Conservation (phyloP, 176 grass and related monocot species). For the Secale cereale region DNA sequence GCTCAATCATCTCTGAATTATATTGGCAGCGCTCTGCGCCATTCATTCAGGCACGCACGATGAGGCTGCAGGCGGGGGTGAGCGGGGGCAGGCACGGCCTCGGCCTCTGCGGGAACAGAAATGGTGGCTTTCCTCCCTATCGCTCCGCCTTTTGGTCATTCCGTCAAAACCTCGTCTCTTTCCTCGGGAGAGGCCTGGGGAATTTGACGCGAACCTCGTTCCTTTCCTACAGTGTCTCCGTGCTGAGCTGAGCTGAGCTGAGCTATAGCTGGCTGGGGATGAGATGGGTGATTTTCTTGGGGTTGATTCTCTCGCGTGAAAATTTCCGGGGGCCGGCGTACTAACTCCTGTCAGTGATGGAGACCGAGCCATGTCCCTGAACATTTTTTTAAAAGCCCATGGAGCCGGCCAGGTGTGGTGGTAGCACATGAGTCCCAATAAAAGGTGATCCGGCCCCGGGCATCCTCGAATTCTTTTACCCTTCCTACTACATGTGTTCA, state of each 20-base stretch:
- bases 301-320: neutral
- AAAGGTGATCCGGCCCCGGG: constrained; percentile 22
- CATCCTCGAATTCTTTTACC: neutral
- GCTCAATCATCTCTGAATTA: constrained; percentile 52
- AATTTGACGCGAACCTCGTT: too few species aligned
- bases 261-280: neutral
- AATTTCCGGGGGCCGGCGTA: neutral
- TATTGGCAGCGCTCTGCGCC: constrained; percentile 27
- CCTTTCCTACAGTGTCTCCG: neutral
- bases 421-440: neutral
- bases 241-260: neutral
- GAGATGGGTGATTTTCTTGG: neutral
- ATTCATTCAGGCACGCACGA: constrained; percentile 42
- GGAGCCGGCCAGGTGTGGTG: constrained; percentile 10
- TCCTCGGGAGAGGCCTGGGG: neutral
- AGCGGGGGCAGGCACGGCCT: neutral
- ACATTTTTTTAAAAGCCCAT: constrained; percentile 29
- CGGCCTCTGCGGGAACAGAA: constrained; percentile 29
- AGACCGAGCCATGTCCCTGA: constrained; percentile 27
- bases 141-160: neutral
- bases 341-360: constrained; percentile 32
- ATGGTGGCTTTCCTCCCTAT: constrained; percentile 37
- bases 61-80: neutral
- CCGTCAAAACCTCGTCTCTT: constrained; percentile 2
- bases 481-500: neutral